Conservation (phyloP, 805 yeast species). For the Wickerhamomyces xylosicus region DNA sequence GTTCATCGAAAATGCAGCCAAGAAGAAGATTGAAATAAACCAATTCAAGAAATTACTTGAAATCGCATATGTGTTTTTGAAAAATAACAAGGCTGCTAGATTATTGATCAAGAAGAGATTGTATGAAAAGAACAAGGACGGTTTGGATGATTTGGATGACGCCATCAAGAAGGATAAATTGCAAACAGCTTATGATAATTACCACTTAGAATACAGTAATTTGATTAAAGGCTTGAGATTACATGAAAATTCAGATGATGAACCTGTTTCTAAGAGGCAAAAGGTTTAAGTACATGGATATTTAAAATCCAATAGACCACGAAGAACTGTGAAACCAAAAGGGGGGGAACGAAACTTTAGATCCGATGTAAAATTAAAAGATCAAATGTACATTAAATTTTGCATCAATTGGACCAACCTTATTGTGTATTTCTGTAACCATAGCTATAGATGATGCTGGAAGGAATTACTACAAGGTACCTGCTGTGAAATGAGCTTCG, state of each 20-base stretch:
- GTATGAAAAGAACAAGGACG: constrained; percentile 72
- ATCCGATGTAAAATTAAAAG: too few relatives aligned
- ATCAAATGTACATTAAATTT: too few relatives aligned
- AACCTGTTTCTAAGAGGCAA: constrained; percentile 9
- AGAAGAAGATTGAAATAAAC: constrained; percentile 57
- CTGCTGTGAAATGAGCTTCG: background rate
- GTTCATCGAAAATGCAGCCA: constrained; percentile 26
- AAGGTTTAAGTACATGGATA: constrained; percentile 6
- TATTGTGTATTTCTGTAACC: too few relatives aligned
- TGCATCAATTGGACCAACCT: too few relatives aligned
- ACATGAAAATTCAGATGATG: constrained; percentile 5
- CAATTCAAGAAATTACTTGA: constrained; percentile 75
- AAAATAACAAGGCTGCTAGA: constrained; percentile 28
- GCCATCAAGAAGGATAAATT: constrained; percentile 58
- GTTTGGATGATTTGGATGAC: constrained; percentile 54
- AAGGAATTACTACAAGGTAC: background rate
- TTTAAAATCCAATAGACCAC: too few relatives aligned
- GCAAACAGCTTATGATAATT: constrained; percentile 60
- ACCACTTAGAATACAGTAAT: constrained; percentile 63
- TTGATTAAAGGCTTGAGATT: constrained; percentile 24
- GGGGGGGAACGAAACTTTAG: too few relatives aligned
- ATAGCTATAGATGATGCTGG: too few relatives aligned
- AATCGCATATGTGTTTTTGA: constrained; percentile 43
- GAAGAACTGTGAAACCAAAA: too few relatives aligned
- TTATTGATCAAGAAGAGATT: constrained; percentile 65